Percentiles rank a stretch among this genome's conserved stretches.
Conservation (phyloP, 495 filamentous ascomycete genomes). For the Articulospora tetracladia region DNA sequence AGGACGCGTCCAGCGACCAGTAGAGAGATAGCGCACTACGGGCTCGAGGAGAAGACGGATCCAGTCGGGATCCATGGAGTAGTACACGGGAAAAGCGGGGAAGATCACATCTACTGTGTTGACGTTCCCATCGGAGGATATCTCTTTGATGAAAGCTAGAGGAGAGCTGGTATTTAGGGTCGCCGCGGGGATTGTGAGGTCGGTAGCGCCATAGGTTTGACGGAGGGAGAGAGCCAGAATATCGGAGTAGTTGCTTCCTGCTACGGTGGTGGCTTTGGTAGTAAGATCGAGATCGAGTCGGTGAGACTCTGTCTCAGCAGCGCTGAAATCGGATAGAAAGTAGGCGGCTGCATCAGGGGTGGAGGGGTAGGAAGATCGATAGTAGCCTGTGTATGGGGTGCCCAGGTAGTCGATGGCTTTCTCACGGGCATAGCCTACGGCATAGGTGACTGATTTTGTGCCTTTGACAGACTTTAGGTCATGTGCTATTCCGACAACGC, state of each 20-base stretch:
- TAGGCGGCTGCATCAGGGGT: conserved; percentile 30
- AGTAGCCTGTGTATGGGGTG: conserved; percentile 40
- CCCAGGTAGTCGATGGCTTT: conserved; percentile 46
- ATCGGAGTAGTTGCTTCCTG: conserved; percentile 68
- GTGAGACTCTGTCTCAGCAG: conserved; percentile 32
- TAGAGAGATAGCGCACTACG: conserved; percentile 80
- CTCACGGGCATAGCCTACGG: conserved; percentile 42
- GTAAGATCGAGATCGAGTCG: conserved; percentile 33
- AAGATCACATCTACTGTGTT: conserved; percentile 96
- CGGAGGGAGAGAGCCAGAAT: conserved; percentile 79
- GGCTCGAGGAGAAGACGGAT: conserved; percentile 81
- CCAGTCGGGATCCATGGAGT: conserved; percentile 81
- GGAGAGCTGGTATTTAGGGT: conserved; percentile 41
- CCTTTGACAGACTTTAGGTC: conserved; percentile 5
- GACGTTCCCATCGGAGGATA: conserved; percentile 85
- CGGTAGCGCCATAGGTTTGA: conserved; percentile 80
- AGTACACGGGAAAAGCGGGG: conserved; percentile 80
- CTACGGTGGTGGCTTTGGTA: conserved; percentile 31
- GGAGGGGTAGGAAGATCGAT: conserved; percentile 33
- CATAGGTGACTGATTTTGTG: conserved; percentile 28
- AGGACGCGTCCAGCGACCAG: conserved; percentile 80
- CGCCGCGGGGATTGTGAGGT: conserved; percentile 71
- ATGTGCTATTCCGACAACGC: not conserved
- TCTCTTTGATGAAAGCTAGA: conserved; percentile 74
- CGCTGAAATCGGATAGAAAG: conserved; percentile 43